Evolutionary conservation across 2,329 filamentous ascomycete genomes (phyloP).

Genomic region (Beauveria australis): DNA sequence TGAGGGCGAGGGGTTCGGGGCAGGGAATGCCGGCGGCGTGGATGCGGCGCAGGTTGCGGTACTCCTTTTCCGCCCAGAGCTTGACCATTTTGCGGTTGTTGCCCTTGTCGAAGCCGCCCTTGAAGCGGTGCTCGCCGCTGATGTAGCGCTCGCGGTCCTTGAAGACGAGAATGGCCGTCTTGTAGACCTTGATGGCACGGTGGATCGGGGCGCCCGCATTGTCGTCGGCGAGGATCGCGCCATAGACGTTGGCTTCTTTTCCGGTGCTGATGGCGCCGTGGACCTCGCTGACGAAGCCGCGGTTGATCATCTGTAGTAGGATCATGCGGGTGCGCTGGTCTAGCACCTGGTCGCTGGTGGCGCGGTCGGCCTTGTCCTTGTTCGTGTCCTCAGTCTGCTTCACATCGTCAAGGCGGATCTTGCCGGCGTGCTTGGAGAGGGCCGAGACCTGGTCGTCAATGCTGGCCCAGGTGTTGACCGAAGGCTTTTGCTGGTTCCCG

Average conservation of each 20-base stretch:
- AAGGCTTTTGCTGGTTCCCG: conserved; percentile 70
- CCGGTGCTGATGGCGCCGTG: conserved; percentile 94
- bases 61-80: conserved; percentile 98
- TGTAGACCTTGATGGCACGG: conserved; percentile 96
- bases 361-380: conserved; percentile 86
- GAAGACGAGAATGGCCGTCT: conserved; percentile 95
- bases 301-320: conserved; percentile 90
- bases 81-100: conserved; percentile 97
- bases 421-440: conserved; percentile 76
- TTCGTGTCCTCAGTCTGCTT: conserved; percentile 46
- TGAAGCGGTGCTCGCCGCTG: conserved; percentile 86
- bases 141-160: conserved; percentile 97
- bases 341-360: conserved; percentile 89
- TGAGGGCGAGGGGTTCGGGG: conserved; percentile 80
- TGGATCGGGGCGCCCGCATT: conserved; percentile 51
- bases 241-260: conserved; percentile 98
- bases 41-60: conserved; percentile 82
- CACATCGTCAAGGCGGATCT: conserved; percentile 69
- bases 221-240: conserved; percentile 61
- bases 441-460: conserved; percentile 83
- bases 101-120: conserved; percentile 83
- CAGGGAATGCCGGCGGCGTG: conserved; percentile 79
- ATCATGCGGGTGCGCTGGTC: conserved; percentile 95
- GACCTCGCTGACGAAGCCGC: conserved; percentile 79
- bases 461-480: conserved; percentile 68